Evolutionary conservation across 257 asterid species (phyloP), one percentile per base, ranked within the genome.

Genomic region (Salvia splendens): DNA sequence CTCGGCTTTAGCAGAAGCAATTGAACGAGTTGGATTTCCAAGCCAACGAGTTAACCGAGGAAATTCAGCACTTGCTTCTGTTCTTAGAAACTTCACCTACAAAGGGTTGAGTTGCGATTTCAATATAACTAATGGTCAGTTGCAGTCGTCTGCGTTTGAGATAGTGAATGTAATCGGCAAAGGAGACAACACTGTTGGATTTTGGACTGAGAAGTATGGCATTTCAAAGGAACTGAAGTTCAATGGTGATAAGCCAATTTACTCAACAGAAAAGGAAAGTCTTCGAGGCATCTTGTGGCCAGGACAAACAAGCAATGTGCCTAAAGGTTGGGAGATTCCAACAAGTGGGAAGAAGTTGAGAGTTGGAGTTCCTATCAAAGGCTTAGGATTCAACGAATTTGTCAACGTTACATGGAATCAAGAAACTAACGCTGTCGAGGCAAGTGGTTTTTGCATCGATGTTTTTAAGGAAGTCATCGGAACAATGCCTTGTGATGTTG

Each of bases 51-150:
- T 9, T 2, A 36, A 58, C 6, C 48, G 64, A 8, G 62, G 58
- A 4, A 76, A 51, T 24, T 12, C 48, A 38, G 62, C 84, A 2
- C 78, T 85, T 33, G 52, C 51, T 63, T 17, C 30, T 15, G 55
- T 65, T 8, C 8, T 85, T 61, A 77, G 78, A 45, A 80, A 76
- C 74, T 67, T 15, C 1, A 45, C 8, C 1, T 50, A 74, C 12
- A 48, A 41, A 59, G 91, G 91, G 35, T 57, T 82, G 55, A 80
- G 85, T 70, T 88, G 91, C 2, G 74, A 82, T 51, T 85, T 74
- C 62, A 70, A 24, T 15, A 74, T 80, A 2, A 11, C 28, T 32
- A 64, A 78, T 47, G 79, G 88, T 47, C 76, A 82, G 35, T 41
- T 85, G 4, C 71, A 63, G 65, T 71, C 83, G 5, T 73, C 75